Evolutionary conservation across 768 basidiomycete genomes (phyloP).

Genomic region (Naganishia randhawae): DNA sequence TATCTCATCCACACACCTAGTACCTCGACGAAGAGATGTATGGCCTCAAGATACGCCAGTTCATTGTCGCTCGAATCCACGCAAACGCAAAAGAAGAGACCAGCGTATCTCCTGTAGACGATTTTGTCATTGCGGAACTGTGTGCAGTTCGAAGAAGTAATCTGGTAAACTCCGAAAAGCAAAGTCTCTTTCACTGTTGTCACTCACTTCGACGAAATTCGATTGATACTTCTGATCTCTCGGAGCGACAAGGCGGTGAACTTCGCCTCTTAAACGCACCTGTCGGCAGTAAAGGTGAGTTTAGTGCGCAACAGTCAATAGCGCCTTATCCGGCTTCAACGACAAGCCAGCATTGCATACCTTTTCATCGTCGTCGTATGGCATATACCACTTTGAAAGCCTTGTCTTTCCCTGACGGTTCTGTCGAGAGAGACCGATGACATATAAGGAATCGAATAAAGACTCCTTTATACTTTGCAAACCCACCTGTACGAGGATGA

Average conservation of each 20-base stretch:
- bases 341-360: constrained; percentile 52
- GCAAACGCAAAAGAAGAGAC: constrained; percentile 95
- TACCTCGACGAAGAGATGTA: constrained; percentile 96
- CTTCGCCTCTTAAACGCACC: constrained; percentile 92
- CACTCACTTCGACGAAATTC: constrained; percentile 91
- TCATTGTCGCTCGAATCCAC: constrained; percentile 99
- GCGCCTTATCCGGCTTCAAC: background rate
- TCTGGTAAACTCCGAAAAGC: background rate
- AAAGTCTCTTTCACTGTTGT: background rate
- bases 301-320: background rate
- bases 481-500: constrained; percentile 89
- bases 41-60: constrained; percentile 91
- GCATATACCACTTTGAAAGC: constrained; percentile 97
- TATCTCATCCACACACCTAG: constrained; percentile 61
- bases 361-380: constrained; percentile 99
- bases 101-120: constrained; percentile 93
- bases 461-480: background rate
- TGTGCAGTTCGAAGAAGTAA: background rate
- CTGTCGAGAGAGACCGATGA: constrained; percentile 53
- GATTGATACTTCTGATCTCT: constrained; percentile 98
- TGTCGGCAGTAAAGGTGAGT: constrained; percentile 44
- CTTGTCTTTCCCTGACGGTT: constrained; percentile 98
- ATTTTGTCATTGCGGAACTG: constrained; percentile 98
- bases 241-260: constrained; percentile 91
- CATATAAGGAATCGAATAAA: background rate